Evolutionary conservation across 768 basidiomycete species (phyloP).

Genomic region (Mycena venus): DNA sequence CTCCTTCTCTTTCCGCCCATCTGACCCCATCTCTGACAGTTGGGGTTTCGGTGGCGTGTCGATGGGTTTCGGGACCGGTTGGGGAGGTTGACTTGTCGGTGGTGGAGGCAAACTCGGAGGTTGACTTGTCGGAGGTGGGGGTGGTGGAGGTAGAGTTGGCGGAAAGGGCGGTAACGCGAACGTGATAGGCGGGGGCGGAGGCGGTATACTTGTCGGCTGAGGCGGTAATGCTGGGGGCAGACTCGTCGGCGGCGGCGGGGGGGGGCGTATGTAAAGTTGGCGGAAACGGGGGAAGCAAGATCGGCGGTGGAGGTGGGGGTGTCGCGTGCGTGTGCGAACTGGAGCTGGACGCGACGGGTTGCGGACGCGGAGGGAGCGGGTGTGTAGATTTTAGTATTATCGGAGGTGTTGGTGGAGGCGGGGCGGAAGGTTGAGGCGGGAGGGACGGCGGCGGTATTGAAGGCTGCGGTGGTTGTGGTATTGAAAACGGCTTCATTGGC

Average conservation of each 20-base stretch:
- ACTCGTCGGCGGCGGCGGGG: conserved; percentile 12
- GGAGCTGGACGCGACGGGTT: neutral
- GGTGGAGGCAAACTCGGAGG: conserved; percentile 35
- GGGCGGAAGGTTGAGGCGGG: too few relatives aligned
- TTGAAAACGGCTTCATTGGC: conserved; percentile 41
- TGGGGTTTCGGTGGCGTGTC: conserved; percentile 7
- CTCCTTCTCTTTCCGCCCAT: too few relatives aligned
- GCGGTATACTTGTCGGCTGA: neutral
- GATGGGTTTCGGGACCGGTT: conserved; percentile 35
- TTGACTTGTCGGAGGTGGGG: conserved; percentile 32
- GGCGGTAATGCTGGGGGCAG: too few relatives aligned
- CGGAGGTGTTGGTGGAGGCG: conserved; percentile 16
- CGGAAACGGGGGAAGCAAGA: conserved; percentile 46
- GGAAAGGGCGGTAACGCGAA: too few relatives aligned
- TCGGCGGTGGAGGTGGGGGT: neutral
- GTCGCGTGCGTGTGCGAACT: neutral
- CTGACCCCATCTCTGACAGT: too few relatives aligned
- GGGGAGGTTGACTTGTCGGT: neutral
- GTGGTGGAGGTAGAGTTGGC: conserved; percentile 28
- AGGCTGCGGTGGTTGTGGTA: conserved; percentile 45
- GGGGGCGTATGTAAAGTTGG: conserved; percentile 32
- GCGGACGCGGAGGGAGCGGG: conserved; percentile 16
- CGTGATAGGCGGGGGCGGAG: conserved; percentile 20
- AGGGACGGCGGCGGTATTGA: conserved; percentile 44
- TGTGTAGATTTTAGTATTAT: too few relatives aligned